Percentiles rank a stretch among this genome's conserved stretches.
Conservation (phyloP, 331 rosid genomes). For the Erythrophleum ivorense region DNA sequence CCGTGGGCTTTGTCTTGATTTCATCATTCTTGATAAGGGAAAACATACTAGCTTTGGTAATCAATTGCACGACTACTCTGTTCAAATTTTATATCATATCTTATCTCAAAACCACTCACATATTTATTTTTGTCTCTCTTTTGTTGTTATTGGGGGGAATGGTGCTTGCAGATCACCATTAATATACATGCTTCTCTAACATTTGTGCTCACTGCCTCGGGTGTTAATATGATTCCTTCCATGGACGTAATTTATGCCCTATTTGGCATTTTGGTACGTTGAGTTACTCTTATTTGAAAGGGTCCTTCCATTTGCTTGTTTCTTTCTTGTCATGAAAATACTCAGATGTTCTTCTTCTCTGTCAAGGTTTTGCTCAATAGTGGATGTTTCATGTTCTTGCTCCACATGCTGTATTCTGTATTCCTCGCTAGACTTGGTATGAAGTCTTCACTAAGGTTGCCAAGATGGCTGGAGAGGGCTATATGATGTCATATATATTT, state of each 20-base stretch:
- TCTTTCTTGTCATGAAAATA: slow-evolving; percentile 21
- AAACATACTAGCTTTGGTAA: slow-evolving; percentile 92
- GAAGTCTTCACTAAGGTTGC: slow-evolving; percentile 84
- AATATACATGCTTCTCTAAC: slow-evolving; percentile 96
- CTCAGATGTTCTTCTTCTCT: slow-evolving; percentile 13
- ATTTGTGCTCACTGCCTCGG: slow-evolving; percentile 76
- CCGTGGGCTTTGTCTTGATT: slow-evolving; percentile 83
- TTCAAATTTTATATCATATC: slow-evolving; percentile 12
- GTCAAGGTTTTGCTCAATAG: slow-evolving; percentile 76
- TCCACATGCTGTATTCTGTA: slow-evolving; percentile 82
- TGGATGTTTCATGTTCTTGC: slow-evolving; percentile 82
- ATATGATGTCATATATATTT: slow-evolving; percentile 45
- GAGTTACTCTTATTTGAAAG: not conserved
- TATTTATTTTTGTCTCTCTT: slow-evolving; percentile 15
- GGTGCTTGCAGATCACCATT: slow-evolving; percentile 80
- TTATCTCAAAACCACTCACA: slow-evolving; percentile 10
- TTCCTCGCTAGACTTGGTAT: slow-evolving; percentile 88
- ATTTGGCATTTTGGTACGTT: slow-evolving; percentile 75
- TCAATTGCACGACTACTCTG: slow-evolving; percentile 6
- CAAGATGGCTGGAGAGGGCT: slow-evolving; percentile 90
- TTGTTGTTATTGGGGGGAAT: not conserved
- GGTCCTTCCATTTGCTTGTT: slow-evolving; percentile 11
- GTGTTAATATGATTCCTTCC: slow-evolving; percentile 75
- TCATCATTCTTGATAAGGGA: slow-evolving; percentile 92
- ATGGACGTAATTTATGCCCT: slow-evolving; percentile 73